Conservation (phyloP, 345 rosid species). For the Theobroma cacao region DNA sequence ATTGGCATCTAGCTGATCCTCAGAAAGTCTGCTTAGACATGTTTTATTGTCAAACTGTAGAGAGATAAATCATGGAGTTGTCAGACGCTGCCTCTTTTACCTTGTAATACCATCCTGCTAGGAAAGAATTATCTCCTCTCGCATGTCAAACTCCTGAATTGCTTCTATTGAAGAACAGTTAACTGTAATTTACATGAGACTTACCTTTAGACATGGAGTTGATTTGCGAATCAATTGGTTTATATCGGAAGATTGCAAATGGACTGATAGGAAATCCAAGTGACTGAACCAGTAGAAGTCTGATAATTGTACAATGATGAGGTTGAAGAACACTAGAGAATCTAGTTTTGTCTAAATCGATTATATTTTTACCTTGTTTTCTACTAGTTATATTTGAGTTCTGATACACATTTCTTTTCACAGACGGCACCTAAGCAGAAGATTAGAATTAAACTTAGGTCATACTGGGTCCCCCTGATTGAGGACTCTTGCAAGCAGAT, state of each 20-base stretch:
- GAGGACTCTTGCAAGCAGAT: slow-evolving; percentile 99
- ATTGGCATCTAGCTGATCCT: background rate
- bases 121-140: background rate
- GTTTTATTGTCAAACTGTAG: background rate
- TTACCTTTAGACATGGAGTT: background rate
- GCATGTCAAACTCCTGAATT: background rate
- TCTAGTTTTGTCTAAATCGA: background rate
- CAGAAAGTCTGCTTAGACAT: background rate
- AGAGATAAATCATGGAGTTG: background rate
- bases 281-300: background rate
- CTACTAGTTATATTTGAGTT: background rate
- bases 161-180: background rate
- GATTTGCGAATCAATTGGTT: background rate
- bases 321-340: background rate
- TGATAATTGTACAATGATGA: background rate
- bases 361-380: background rate
- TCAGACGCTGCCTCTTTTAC: background rate
- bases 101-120: background rate
- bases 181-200: background rate
- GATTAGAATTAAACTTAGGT: slow-evolving; percentile 90
- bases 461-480: slow-evolving; percentile 87
- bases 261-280: background rate
- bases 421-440: slow-evolving; percentile 96
- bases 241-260: background rate
- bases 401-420: slow-evolving; percentile 4